A percentile compares a stretch with the other conserved stretches of the same genome.
Conservation (phyloP, 2,329 filamentous ascomycete genomes). For the Davidsoniella neocaledoniae region DNA sequence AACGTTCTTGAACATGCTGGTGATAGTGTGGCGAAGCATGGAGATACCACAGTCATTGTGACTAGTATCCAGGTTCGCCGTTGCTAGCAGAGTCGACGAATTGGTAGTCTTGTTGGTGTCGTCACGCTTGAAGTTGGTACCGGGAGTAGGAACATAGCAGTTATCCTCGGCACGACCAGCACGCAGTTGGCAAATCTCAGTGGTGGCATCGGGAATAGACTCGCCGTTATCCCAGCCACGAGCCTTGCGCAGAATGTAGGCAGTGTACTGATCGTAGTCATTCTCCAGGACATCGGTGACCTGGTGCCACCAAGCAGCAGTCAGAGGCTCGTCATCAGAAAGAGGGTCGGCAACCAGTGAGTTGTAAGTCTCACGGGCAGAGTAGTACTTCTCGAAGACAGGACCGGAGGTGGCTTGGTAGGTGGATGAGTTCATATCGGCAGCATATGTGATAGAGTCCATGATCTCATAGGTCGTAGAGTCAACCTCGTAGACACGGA, state of each 20-base stretch:
- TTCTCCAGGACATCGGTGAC: conserved; percentile 32
- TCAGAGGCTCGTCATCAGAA: conserved; percentile 27
- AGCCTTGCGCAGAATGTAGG: conserved; percentile 29
- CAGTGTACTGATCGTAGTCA: conserved; percentile 26
- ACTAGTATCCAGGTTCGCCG: conserved; percentile 1
- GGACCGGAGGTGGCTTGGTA: conserved; percentile 28
- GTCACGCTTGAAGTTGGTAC: conserved; percentile 21
- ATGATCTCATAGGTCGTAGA: conserved; percentile 37
- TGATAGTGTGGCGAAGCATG: conserved; percentile 15
- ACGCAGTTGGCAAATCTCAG: conserved; percentile 36
- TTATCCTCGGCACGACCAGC: conserved; percentile 35
- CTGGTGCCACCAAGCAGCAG: conserved; percentile 42
- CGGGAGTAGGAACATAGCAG: conserved; percentile 25
- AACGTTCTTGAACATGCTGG: conserved; percentile 2
- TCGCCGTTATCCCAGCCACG: conserved; percentile 24
- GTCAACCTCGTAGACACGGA: conserved; percentile 42
- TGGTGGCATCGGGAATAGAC: conserved; percentile 24
- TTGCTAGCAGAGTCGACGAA: background rate
- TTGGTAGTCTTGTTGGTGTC: conserved; percentile 12
- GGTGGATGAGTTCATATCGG: conserved; percentile 29
- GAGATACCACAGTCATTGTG: conserved; percentile 17
- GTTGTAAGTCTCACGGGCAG: conserved; percentile 37
- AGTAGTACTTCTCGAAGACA: conserved; percentile 38
- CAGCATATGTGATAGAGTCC: conserved; percentile 36
- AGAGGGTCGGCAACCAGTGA: conserved; percentile 26